Percentiles rank a stretch among this genome's conserved stretches.
Conservation (phyloP, 495 filamentous ascomycete species). For the Penicillium daleae region DNA sequence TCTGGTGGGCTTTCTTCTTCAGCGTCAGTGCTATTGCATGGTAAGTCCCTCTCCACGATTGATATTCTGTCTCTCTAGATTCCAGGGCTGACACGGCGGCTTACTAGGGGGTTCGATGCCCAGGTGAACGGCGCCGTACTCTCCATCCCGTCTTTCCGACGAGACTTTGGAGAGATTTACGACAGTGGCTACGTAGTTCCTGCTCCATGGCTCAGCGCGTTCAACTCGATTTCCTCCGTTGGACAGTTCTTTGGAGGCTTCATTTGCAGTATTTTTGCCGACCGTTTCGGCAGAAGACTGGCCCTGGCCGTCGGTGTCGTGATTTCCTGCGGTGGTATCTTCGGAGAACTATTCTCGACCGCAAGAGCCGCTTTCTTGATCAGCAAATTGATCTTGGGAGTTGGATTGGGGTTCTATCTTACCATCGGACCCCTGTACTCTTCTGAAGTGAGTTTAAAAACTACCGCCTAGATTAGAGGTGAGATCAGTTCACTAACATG, state of each 20-base stretch:
- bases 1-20: not conserved
- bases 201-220: not conserved
- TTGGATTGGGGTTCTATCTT: not conserved
- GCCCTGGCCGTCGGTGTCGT: not conserved
- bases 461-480: not conserved
- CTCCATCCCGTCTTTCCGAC: not conserved
- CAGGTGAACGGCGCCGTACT: not conserved
- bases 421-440: not conserved
- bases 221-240: not conserved
- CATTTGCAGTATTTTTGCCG: not conserved
- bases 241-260: conserved; percentile 1
- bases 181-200: not conserved
- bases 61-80: not conserved
- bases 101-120: not conserved
- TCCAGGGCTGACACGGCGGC: not conserved
- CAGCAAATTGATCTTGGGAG: not conserved
- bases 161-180: not conserved
- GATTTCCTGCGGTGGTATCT: not conserved
- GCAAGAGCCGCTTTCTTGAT: not conserved
- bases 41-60: not conserved
- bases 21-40: not conserved
- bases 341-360: not conserved
- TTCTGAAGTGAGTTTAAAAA: not conserved
- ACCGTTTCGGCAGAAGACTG: not conserved
- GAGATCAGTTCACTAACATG: not conserved